Base-by-base conservation (phyloP, 2,329 filamentous ascomycete genomes). In the Apiospora koreana region DNA sequence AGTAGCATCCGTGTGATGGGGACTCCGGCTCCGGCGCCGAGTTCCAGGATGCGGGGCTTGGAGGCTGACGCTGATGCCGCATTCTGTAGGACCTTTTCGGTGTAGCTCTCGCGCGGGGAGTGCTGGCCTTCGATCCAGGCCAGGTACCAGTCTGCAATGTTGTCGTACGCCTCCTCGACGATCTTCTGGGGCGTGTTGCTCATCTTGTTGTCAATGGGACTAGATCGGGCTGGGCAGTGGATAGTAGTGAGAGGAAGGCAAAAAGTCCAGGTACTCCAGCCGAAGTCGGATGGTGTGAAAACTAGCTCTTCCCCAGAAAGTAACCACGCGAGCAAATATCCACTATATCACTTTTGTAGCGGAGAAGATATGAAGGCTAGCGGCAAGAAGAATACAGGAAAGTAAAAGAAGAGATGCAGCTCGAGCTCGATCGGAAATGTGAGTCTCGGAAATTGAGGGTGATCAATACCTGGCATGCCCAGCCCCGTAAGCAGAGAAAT, bases 1-100 rank as follows among this genome's bases (percentile, higher is more conserved):
- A 84, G 76, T 16, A 84, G 78, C 62, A 71, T 76, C 66, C 76
- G 70, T 1, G 80, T 80, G 16, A 80, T 79, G 9, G 83, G 83
- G 9, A 79, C 46, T 45, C 83, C 83, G 43, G 78, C 75, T 54
- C 83, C 83, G 74, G 82, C 83, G 58, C 83, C 83, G 9, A 85
- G 79, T 71, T 85, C 83, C 35, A 85, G 80, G 28, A 82, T 75
- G 28, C 43, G 31, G n/a, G 66, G 66, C 43, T 28, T 6, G 2
- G 23, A 70, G 67, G 45, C 7, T 23, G 45, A 48, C 21, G 7
- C 10, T 28, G 46, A 10, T 16, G 54, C 28, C 3, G 28, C 54
- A 28, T 66, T 25, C 38, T 66, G 38, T 18, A 68, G 45, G 31
- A 68, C 43, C 31, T 68, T 48, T 18, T 50, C 43, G 43, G 45